Percentiles rank a stretch among this genome's conserved stretches.
Conservation (phyloP, 2,329 filamentous ascomycete species). For the Alternaria brassicae region DNA sequence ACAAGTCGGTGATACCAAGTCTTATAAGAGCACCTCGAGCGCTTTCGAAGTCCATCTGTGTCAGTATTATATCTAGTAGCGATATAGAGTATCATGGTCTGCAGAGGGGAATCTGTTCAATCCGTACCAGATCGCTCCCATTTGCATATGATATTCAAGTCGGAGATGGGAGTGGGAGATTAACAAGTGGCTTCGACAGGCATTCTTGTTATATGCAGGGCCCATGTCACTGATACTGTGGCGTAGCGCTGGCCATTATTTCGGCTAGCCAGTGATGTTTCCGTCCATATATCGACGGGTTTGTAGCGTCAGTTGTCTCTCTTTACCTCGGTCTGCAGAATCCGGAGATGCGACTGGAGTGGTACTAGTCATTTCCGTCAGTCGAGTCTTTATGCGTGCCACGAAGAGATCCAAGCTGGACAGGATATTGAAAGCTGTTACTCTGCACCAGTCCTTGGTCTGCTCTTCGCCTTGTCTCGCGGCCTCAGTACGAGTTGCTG, state of each 20-base stretch:
- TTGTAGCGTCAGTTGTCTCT: background rate
- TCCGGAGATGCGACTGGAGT: no score
- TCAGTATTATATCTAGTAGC: background rate
- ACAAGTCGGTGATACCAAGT: background rate
- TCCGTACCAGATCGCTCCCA: background rate
- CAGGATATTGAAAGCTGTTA: no score
- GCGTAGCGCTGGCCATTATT: background rate
- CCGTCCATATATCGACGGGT: background rate
- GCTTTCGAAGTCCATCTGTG: background rate
- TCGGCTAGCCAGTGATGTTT: background rate
- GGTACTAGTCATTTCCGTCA: background rate
- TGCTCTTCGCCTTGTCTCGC: background rate
- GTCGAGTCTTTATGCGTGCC: background rate
- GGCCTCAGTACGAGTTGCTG: no score
- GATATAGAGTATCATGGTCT: background rate
- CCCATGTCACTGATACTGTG: background rate
- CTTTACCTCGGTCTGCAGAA: background rate
- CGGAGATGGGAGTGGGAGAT: fast-evolving
- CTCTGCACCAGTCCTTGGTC: background rate
- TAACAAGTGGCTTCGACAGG: background rate
- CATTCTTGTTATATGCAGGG: background rate
- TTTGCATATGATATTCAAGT: background rate
- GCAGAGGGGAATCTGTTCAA: background rate
- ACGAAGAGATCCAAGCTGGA: background rate
- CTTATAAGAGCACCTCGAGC: background rate